Evolutionary conservation across 768 basidiomycete species (phyloP).

Genomic region (Lentinula detonsa): DNA sequence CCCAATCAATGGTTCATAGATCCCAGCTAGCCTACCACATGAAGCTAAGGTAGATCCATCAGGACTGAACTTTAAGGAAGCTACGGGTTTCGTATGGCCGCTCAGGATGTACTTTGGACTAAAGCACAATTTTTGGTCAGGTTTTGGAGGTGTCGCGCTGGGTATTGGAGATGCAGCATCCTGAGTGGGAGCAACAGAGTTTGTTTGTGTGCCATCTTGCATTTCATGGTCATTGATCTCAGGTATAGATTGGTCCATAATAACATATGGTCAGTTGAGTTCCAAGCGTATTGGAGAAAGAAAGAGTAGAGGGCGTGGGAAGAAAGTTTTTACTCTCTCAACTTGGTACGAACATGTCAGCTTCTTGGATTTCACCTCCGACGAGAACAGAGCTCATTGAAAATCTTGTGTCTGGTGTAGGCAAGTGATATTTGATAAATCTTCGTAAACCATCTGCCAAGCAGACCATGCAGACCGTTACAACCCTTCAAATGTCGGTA

Average conservation of each 20-base stretch:
- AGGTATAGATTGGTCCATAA: not conserved
- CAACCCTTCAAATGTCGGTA: conserved; percentile 89
- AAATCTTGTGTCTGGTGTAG: conserved; percentile 85
- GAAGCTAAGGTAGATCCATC: conserved; percentile 81
- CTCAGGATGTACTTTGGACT: conserved; percentile 55
- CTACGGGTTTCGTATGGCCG: conserved; percentile 81
- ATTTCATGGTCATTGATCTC: conserved; percentile 1
- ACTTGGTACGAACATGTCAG: conserved; percentile 30
- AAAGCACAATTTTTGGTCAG: conserved; percentile 27
- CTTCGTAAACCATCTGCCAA: not conserved
- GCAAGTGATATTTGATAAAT: conserved; percentile 34
- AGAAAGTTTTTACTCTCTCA: not conserved
- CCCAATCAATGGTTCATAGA: not conserved
- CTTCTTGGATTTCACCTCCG: conserved; percentile 68
- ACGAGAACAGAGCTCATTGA: conserved; percentile 86
- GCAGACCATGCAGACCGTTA: conserved; percentile 69
- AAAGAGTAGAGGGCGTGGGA: not conserved
- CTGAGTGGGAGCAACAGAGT: not conserved
- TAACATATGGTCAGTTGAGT: not conserved
- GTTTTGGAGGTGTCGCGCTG: not conserved
- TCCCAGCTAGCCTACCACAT: conserved; percentile 52
- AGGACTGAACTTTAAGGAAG: conserved; percentile 84
- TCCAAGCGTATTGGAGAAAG: not conserved
- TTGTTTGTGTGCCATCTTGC: not conserved
- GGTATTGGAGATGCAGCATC: not conserved